Percentiles rank a stretch among this genome's conserved stretches.
Evolutionary conservation across 257 asterid species (phyloP).

Genomic region (Scutellaria baicalensis): DNA sequence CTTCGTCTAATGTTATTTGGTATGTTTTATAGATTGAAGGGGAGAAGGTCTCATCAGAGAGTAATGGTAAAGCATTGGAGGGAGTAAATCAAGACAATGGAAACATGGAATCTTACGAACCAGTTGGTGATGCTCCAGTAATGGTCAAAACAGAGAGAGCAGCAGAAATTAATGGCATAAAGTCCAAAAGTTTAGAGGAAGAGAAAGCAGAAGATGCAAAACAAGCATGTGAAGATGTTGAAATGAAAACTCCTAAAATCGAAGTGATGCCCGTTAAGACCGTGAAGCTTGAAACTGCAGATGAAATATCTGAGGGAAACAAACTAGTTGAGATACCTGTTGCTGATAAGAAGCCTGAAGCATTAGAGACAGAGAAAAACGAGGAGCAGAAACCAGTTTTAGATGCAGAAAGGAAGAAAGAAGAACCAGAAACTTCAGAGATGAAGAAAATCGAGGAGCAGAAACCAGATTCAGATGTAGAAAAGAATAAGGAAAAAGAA

Average conservation of each 20-base stretch:
- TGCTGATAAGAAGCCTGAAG: conserved; percentile 7
- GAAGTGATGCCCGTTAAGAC: conserved; percentile 12
- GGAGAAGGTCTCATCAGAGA: conserved; percentile 12
- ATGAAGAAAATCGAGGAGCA: neutral
- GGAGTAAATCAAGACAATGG: conserved; percentile 5
- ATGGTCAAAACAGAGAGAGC: conserved; percentile 9
- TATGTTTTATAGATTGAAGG: conserved; percentile 13
- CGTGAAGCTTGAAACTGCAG: neutral
- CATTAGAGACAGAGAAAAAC: neutral
- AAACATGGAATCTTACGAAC: conserved; percentile 9
- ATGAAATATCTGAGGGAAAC: conserved; percentile 10
- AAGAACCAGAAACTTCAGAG: neutral
- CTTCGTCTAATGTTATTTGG: neutral
- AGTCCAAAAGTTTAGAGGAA: conserved; percentile 3
- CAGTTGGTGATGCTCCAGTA: conserved; percentile 15
- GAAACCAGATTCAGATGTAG: neutral
- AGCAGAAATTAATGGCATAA: neutral
- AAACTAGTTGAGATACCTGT: conserved; percentile 2
- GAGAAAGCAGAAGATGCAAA: conserved; percentile 2
- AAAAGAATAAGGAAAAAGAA: conserved; percentile 8
- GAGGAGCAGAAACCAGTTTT: neutral
- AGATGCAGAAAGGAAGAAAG: conserved; percentile 7
- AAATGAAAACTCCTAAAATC: neutral
- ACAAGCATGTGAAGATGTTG: neutral
- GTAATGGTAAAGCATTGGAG: conserved; percentile 5